Conservation (phyloP, 2,329 filamentous ascomycete genomes). For the Diplodia mutila region DNA sequence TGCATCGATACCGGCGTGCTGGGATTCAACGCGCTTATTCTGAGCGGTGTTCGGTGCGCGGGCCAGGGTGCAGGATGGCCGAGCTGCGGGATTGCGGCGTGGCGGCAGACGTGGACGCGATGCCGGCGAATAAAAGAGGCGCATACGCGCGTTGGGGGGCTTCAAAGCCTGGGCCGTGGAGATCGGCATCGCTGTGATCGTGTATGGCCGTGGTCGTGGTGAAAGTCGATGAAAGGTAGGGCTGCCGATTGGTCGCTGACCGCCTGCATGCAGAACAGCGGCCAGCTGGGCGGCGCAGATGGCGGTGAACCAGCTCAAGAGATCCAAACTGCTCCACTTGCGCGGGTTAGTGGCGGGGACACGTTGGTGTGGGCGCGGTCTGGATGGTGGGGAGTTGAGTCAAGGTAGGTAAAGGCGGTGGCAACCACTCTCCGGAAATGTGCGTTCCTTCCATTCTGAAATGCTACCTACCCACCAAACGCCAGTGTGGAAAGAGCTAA, state of each 20-base stretch:
- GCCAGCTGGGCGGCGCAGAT: conserved; percentile 1
- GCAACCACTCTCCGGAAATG: neutral
- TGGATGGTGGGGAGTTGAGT: neutral
- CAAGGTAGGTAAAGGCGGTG: neutral
- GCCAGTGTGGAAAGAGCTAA: neutral
- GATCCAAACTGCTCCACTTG: neutral
- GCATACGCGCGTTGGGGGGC: conserved; percentile 8
- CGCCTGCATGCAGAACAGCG: neutral
- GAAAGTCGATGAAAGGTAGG: neutral
- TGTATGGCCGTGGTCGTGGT: conserved; percentile 5
- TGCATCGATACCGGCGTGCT: neutral
- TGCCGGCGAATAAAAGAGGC: neutral
- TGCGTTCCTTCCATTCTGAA: neutral
- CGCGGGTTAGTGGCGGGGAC: neutral
- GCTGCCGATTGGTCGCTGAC: neutral
- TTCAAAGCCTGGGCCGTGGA: neutral
- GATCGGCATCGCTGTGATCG: neutral
- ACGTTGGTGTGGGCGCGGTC: neutral
- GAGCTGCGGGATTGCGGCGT: conserved; percentile 8
- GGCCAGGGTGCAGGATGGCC: neutral
- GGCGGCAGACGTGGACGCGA: neutral
- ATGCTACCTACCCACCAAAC: neutral
- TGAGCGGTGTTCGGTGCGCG: neutral
- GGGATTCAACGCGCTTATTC: conserved; percentile 6
- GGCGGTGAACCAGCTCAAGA: neutral